Conservation (phyloP, 176 grass and related monocot species). For the Lolium multiflorum region DNA sequence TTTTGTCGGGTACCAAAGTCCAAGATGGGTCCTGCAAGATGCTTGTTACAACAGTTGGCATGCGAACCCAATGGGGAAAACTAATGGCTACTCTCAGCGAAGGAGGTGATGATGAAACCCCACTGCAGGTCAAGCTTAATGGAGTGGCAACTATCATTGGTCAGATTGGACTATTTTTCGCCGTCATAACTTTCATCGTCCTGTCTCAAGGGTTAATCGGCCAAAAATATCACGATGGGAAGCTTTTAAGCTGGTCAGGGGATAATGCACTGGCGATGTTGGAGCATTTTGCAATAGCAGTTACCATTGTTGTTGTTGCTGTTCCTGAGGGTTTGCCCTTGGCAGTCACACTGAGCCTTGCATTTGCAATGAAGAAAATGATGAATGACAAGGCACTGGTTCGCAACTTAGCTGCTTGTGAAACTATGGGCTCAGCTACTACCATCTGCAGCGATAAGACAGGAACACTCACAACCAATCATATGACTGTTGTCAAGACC, state of each 20-base stretch:
- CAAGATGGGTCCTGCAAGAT: conserved; percentile 96
- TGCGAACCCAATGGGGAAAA: conserved; percentile 97
- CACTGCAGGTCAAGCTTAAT: conserved; percentile 86
- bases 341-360: conserved; percentile 93
- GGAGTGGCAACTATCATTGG: conserved; percentile 86
- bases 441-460: conserved; percentile 98
- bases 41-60: conserved; percentile 92
- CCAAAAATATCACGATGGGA: conserved; percentile 54
- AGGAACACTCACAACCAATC: conserved; percentile 93
- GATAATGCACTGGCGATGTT: conserved; percentile 84
- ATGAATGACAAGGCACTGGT: conserved; percentile 99
- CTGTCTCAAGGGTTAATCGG: conserved; percentile 72
- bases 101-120: conserved; percentile 98
- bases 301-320: conserved; percentile 97
- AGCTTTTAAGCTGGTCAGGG: conserved; percentile 75
- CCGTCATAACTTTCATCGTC: conserved; percentile 95
- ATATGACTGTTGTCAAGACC: conserved; percentile 94
- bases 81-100: conserved; percentile 94
- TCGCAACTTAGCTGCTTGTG: conserved; percentile 91
- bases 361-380: conserved; percentile 99
- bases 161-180: conserved; percentile 90
- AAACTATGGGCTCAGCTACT: conserved; percentile 99
- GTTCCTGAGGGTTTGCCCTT: conserved; percentile 97
- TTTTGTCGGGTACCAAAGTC: conserved; percentile 92
- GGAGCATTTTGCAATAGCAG: conserved; percentile 95